Conservation (phyloP, 805 yeast genomes). For the Groenewaldozyma salmanticensis region DNA sequence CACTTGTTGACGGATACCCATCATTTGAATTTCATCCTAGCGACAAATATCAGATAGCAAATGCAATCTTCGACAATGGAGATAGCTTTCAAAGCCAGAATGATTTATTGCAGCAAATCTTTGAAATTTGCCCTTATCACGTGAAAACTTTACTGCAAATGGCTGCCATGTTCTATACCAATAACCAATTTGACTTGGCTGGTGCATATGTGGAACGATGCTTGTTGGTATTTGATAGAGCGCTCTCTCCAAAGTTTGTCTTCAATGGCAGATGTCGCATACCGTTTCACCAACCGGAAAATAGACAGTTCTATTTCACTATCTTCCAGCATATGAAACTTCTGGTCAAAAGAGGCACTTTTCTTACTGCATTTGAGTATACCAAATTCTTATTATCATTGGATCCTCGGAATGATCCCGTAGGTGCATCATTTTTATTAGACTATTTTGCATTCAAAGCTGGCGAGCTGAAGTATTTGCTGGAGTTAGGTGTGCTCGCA, state of each 20-base stretch:
- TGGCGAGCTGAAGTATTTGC: slow-evolving; percentile 53
- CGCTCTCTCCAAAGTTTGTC: slow-evolving; percentile 50
- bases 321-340: slow-evolving; percentile 62
- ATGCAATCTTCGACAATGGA: slow-evolving; percentile 21
- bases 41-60: neutral
- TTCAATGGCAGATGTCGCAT: slow-evolving; percentile 49
- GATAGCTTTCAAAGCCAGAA: too few species aligned
- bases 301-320: slow-evolving; percentile 67
- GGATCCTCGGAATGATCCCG: slow-evolving; percentile 71
- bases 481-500: slow-evolving; percentile 38
- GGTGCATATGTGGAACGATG: slow-evolving; percentile 70
- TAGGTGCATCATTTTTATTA: slow-evolving; percentile 73
- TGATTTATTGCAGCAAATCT: slow-evolving; percentile 45
- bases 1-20: neutral
- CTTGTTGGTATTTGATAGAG: slow-evolving; percentile 69
- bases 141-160: slow-evolving; percentile 71
- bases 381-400: slow-evolving; percentile 61
- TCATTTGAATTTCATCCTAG: neutral
- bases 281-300: slow-evolving; percentile 66
- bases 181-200: slow-evolving; percentile 62
- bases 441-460: slow-evolving; percentile 67
- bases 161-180: slow-evolving; percentile 62
- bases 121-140: slow-evolving; percentile 55
- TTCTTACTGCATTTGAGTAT: slow-evolving; percentile 66
- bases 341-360: slow-evolving; percentile 69